Conservation (phyloP, 176 grass and related monocot species). For the Oryza punctata region DNA sequence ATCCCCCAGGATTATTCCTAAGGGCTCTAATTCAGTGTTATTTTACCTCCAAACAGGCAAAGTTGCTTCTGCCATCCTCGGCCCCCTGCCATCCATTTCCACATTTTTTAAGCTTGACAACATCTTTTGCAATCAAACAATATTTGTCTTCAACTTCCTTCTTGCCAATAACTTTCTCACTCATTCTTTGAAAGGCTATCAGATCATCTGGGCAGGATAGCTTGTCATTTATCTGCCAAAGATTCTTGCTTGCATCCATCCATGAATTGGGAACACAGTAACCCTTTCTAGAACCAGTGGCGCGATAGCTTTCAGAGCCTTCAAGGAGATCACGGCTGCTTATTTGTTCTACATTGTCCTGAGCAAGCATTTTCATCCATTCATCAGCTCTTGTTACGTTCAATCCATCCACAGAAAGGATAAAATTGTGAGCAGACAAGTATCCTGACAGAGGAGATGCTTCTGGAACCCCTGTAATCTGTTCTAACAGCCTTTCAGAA, state of each 20-base stretch:
- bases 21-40: neutral
- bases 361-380: conserved; percentile 57
- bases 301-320: conserved; percentile 37
- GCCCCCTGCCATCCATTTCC: conserved; percentile 47
- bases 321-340: conserved; percentile 33
- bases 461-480: conserved; percentile 69
- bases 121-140: conserved; percentile 91
- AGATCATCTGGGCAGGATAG: conserved; percentile 68
- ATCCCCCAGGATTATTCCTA: conserved; percentile 17
- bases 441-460: conserved; percentile 65
- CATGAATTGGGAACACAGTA: conserved; percentile 83
- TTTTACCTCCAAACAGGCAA: conserved; percentile 71
- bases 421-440: conserved; percentile 75
- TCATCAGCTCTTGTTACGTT: conserved; percentile 69
- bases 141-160: conserved; percentile 49
- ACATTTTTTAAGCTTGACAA: conserved; percentile 82
- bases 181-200: conserved; percentile 45
- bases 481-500: conserved; percentile 41
- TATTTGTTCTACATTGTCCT: conserved; percentile 46
- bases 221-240: conserved; percentile 55
- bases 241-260: conserved; percentile 70
- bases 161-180: conserved; percentile 19
- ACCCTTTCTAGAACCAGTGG: conserved; percentile 55
- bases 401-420: conserved; percentile 73
- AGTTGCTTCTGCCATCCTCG: conserved; percentile 46